These are phyloP conservation scores for Rosellinia necatrix DNA, from an alignment of 2,329 filamentous ascomycete species.

Conservation along the genomic window DNA sequence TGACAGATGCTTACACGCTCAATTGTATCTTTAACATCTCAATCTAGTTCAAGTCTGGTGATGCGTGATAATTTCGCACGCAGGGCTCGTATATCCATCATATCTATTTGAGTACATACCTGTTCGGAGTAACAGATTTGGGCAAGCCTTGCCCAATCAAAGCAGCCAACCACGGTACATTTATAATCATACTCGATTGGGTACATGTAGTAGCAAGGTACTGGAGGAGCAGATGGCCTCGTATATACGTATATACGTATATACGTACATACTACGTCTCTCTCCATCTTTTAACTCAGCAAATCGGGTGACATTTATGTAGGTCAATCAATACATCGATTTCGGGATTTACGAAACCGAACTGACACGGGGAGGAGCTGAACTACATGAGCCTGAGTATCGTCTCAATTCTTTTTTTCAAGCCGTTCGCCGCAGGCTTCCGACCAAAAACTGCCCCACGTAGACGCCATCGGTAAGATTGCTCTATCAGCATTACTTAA, in stretches of 20 bases:
- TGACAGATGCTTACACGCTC: slow-evolving; percentile 21
- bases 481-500: background rate
- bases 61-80: slow-evolving; percentile 17
- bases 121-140: slow-evolving; percentile 12
- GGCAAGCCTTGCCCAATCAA: slow-evolving; percentile 3
- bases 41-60: slow-evolving; percentile 10
- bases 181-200: background rate
- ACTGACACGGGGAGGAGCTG: background rate
- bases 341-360: slow-evolving; percentile 6
- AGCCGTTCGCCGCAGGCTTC: background rate
- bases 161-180: slow-evolving; percentile 16
- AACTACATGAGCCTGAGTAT: background rate
- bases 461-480: background rate
- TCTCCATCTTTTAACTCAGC: too few relatives aligned
- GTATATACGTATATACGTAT: too few relatives aligned
- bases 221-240: background rate
- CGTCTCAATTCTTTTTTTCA: background rate
- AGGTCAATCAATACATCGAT: too few relatives aligned
- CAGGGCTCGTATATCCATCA: slow-evolving; percentile 21
- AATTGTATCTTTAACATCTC: slow-evolving; percentile 11
- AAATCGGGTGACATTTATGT: too few relatives aligned
- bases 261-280: too few relatives aligned
- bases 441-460: background rate
- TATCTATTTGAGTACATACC: slow-evolving; percentile 15
- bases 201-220: slow-evolving; percentile 21